Conservation (phyloP, 257 asterid species). For the Lycium ferocissimum region DNA sequence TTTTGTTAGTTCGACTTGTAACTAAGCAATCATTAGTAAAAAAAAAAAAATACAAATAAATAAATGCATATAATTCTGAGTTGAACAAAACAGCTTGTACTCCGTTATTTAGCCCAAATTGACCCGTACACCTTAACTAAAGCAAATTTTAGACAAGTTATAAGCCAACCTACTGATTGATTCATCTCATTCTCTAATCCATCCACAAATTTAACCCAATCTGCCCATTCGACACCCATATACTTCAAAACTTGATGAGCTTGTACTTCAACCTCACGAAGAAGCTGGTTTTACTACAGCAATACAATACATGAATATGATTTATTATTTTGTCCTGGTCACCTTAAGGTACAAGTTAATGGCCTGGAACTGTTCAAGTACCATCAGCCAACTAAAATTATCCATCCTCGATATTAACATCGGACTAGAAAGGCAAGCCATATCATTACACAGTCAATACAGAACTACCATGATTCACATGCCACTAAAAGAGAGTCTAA, state of each 20-base stretch:
- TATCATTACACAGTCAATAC: conserved; percentile 28
- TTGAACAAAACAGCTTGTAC: not conserved
- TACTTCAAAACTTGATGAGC: not conserved
- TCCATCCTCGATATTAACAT: not conserved
- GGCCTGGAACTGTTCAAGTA: conserved; percentile 4
- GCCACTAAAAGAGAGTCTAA: conserved; percentile 35
- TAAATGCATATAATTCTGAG: not conserved
- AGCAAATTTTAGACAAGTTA: not conserved
- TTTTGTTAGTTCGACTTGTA: not conserved
- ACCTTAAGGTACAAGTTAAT: not conserved
- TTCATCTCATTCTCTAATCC: not conserved
- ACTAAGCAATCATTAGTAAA: not conserved
- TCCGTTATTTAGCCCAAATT: too few species aligned
- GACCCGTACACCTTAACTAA: not conserved
- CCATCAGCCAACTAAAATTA: not conserved
- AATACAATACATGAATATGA: not conserved
- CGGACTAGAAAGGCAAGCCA: conserved; percentile 4
- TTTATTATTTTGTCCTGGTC: not conserved
- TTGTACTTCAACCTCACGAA: not conserved
- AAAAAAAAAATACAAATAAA: too few species aligned
- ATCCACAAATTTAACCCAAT: not conserved
- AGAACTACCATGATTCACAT: conserved; percentile 18
- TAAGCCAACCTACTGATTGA: not conserved
- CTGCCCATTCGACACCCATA: not conserved
- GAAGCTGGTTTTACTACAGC: not conserved